A percentile compares a stretch with the other conserved stretches of the same genome.
These are phyloP conservation scores for Nigrospora oryzae DNA, from an alignment of 2,329 filamentous ascomycete species.

Conservation along the genomic window DNA sequence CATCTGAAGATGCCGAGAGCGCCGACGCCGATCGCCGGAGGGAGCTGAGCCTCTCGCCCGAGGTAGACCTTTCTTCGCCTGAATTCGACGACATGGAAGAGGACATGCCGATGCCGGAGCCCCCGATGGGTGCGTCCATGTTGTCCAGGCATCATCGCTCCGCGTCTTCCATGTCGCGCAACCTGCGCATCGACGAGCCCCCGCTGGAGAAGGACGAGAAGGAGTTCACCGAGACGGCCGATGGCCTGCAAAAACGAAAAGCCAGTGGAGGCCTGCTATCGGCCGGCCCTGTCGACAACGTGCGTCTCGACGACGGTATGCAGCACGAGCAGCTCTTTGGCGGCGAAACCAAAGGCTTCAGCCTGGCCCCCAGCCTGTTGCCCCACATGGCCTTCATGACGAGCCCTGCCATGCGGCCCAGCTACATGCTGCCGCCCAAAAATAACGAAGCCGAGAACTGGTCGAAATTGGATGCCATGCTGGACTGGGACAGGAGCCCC, in stretches of 20 bases:
- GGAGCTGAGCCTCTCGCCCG: slow-evolving; percentile 81
- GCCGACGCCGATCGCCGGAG: slow-evolving; percentile 55
- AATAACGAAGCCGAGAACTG: slow-evolving; percentile 34
- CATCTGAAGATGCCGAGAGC: slow-evolving; percentile 71
- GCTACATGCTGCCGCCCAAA: slow-evolving; percentile 31
- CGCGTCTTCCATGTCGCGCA: slow-evolving; percentile 38
- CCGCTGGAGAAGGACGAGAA: slow-evolving; percentile 90
- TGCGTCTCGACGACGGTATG: slow-evolving; percentile 30
- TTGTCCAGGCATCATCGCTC: slow-evolving; percentile 25
- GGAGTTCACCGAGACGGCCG: slow-evolving; percentile 93
- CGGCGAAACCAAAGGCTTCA: slow-evolving; percentile 27
- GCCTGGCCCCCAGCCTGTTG: slow-evolving; percentile 20
- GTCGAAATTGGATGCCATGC: slow-evolving; percentile 32
- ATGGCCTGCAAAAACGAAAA: slow-evolving; percentile 65
- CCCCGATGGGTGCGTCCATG: slow-evolving; percentile 52
- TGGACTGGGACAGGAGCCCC: slow-evolving; percentile 63
- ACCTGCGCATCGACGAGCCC: slow-evolving; percentile 70
- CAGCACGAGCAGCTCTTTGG: slow-evolving; percentile 47
- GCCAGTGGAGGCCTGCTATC: slow-evolving; percentile 36
- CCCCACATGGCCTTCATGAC: slow-evolving; percentile 36
- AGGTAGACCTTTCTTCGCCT: slow-evolving; percentile 81
- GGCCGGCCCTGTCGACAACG: slow-evolving; percentile 24
- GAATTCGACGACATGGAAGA: slow-evolving; percentile 72
- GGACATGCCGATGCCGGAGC: slow-evolving; percentile 48
- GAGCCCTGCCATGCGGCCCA: slow-evolving; percentile 47